Base-by-base conservation (phyloP, 306 rosid species). In the Mimosa bimucronata region DNA sequence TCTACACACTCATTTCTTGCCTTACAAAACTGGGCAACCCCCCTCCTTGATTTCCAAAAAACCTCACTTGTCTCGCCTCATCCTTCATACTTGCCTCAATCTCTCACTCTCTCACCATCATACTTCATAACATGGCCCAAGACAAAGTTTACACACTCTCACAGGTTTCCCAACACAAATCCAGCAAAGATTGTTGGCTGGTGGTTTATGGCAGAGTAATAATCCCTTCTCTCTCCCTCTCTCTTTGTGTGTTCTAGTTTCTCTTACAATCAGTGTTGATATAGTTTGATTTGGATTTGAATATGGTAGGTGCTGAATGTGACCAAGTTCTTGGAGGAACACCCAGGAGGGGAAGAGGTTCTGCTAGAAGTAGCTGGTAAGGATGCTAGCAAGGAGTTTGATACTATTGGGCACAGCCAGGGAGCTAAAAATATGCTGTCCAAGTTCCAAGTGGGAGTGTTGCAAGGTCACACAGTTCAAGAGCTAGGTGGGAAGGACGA, bases 261-360 rank as follows among this genome's bases (percentile, higher is more conserved):
- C 40, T 66, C 53, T 30, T 26, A 30, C 44, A 19, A 19, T 9
- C 42, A 19, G 14, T 2, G 74, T 45, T 61, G 13, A 15, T 42
- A 44, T 45, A 48, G 30, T 52, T 9, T 67, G 65, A 58, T 25
- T 55, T 58, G 65, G 31, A 26, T 11, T 7, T 71, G 66, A 13
- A 30, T 16, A 13, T 64, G n/a, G n/a, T 25, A 90, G 91, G 94
- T 90, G 68, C 40, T 88, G 91, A 67, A 88, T 2, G 86, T 90
- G 44, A 90, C 89, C 1, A 90, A 84, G 84, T 88, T 90, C 29
- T 74, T 83, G 88, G 88, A 68, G 79, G 88, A 86, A 71, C 94
- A 86, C 81, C 94, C 91, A 0, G 94, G 92, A 71, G 94, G 94
- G 72, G 91, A 86, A 52, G 94, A 90, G 48, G 90, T 86, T 73